Conservation (phyloP, 805 yeast species). For the Myxozyma vanderwaltii region DNA sequence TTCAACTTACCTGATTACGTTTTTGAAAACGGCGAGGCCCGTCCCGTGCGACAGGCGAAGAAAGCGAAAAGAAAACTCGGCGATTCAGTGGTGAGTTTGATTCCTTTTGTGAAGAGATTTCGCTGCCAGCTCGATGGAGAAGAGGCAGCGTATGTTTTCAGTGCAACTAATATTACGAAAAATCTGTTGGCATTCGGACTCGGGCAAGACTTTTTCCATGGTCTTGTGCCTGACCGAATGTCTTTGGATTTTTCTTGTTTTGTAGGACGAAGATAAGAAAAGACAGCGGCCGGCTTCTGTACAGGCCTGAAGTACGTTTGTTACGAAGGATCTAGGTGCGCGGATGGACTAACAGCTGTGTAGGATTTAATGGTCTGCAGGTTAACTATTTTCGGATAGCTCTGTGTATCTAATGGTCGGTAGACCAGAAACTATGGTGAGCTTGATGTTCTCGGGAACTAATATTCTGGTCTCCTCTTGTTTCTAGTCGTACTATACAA, state of each 20-base stretch:
- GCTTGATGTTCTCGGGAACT: not conserved
- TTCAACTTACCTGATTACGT: conserved; percentile 84
- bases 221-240: not conserved
- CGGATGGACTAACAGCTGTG: not conserved
- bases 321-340: not conserved
- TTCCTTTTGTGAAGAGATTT: not conserved
- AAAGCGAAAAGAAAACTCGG: conserved; percentile 49
- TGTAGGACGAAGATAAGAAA: conserved; percentile 13
- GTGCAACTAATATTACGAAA: not conserved
- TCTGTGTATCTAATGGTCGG: not conserved
- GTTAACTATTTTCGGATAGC: not conserved
- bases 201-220: not conserved
- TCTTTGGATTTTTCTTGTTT: not conserved
- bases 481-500: not conserved
- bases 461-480: not conserved
- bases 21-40: conserved; percentile 71
- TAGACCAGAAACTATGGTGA: not conserved
- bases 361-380: not conserved
- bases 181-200: conserved; percentile 1
- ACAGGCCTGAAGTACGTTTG: conserved; percentile 13
- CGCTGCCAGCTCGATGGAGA: not conserved
- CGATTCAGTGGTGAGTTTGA: conserved; percentile 23
- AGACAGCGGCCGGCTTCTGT: conserved; percentile 21
- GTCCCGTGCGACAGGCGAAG: conserved; percentile 65
- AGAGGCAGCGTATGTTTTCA: not conserved